These are phyloP conservation scores for Botrytis paeoniae DNA, from an alignment of 2,329 filamentous ascomycete genomes.

Conservation along the genomic window DNA sequence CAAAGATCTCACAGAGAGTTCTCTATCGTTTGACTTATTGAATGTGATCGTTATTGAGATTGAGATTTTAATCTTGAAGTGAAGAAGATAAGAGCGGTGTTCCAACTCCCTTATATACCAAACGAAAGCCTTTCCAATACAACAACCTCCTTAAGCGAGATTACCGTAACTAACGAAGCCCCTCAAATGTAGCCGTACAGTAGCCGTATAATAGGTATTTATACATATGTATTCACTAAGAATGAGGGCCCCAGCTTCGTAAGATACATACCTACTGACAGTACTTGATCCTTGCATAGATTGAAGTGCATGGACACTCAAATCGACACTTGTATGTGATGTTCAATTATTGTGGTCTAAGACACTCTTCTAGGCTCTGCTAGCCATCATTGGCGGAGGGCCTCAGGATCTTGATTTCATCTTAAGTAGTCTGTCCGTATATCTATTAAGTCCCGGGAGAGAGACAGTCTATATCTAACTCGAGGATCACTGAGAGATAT, in stretches of 20 bases:
- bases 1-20: not conserved
- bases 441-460: not conserved
- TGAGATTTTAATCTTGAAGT: not conserved
- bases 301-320: not conserved
- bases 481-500: not conserved
- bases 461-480: not conserved
- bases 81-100: not conserved
- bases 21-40: not conserved
- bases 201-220: not conserved
- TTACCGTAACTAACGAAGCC: not conserved
- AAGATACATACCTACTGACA: not conserved
- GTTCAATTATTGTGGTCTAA: not conserved
- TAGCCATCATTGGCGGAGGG: not conserved
- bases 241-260: not conserved
- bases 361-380: not conserved
- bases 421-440: not conserved
- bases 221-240: not conserved
- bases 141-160: not conserved
- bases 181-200: not conserved
- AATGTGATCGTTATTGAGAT: not conserved
- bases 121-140: not conserved
- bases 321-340: not conserved
- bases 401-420: not conserved
- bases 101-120: not conserved
- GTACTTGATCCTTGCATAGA: not conserved